A percentile compares a stretch with the other conserved stretches of the same genome.
Conservation (phyloP, 495 filamentous ascomycete species). For the Cryomyces antarcticus region DNA sequence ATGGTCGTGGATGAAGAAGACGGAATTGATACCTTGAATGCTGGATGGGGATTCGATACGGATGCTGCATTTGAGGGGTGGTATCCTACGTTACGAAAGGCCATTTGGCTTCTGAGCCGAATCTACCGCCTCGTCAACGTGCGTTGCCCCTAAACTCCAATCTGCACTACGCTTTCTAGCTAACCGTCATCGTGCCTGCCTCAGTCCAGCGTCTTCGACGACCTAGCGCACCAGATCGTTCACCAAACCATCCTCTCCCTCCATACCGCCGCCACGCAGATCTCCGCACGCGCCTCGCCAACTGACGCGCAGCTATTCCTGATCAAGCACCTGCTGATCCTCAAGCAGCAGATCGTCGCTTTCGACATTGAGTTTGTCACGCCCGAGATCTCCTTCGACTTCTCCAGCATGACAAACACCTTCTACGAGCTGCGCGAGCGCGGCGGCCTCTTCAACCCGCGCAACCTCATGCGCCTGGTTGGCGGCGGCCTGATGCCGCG, state of each 20-base stretch:
- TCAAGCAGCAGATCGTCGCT: slow-evolving; percentile 79
- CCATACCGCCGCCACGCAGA: slow-evolving; percentile 26
- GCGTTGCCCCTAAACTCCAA: slow-evolving; percentile 14
- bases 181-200: no score
- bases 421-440: slow-evolving; percentile 55
- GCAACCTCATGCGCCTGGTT: slow-evolving; percentile 30
- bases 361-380: slow-evolving; percentile 79
- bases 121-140: slow-evolving; percentile 74
- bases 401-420: slow-evolving; percentile 57
- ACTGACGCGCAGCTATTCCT: slow-evolving; percentile 66
- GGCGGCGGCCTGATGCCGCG: slow-evolving; percentile 12
- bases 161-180: no score
- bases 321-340: slow-evolving; percentile 73
- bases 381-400: slow-evolving; percentile 51
- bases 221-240: slow-evolving; percentile 58
- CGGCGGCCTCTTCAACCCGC: slow-evolving; percentile 49
- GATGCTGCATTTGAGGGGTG: slow-evolving; percentile 28
- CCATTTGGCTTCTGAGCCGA: slow-evolving; percentile 62
- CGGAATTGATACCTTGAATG: slow-evolving; percentile 13
- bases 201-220: slow-evolving; percentile 52
- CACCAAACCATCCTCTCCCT: slow-evolving; percentile 54
- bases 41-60: slow-evolving; percentile 11
- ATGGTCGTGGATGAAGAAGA: slow-evolving; percentile 30
- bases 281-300: slow-evolving; percentile 23
- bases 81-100: slow-evolving; percentile 56